A percentile compares a stretch with the other conserved stretches of the same genome.
These are phyloP conservation scores for Chaetomiaceae sp. DNA, from an alignment of 2,329 filamentous ascomycete genomes.

Conservation along the genomic window DNA sequence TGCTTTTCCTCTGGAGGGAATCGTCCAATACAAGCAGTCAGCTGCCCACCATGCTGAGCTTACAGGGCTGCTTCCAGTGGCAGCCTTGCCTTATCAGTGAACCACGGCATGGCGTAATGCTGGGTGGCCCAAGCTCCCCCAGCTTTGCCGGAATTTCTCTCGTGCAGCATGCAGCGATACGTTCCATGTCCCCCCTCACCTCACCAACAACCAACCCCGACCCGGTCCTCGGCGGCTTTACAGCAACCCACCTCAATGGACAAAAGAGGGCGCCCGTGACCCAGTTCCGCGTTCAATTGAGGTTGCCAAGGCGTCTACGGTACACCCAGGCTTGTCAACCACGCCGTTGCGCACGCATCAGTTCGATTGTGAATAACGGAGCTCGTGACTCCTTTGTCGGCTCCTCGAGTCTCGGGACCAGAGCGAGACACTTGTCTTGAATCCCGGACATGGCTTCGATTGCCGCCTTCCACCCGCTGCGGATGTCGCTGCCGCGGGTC, in stretches of 20 bases:
- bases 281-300: constrained; percentile 1
- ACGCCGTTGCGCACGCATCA: too few species aligned
- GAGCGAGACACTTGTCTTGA: not conserved
- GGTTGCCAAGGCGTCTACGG: not conserved
- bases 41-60: too few species aligned
- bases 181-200: too few species aligned
- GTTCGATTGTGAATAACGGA: too few species aligned
- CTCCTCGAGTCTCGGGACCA: too few species aligned
- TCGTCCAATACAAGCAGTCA: too few species aligned
- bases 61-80: not conserved
- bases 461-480: constrained; percentile 37
- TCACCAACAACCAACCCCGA: constrained; percentile 3
- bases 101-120: not conserved
- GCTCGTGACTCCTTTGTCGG: too few species aligned
- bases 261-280: constrained; percentile 8
- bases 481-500: constrained; percentile 36
- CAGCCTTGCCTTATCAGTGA: not conserved
- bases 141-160: not conserved
- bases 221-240: not conserved
- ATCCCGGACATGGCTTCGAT: constrained; percentile 37
- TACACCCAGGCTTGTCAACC: too few species aligned
- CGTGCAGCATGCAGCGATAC: not conserved
- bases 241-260: constrained; percentile 6
- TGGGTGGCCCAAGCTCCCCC: constrained; percentile 15
- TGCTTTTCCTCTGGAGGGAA: too few species aligned